Percentiles rank a stretch among this genome's conserved stretches.
Conservation (phyloP, 768 basidiomycete genomes). For the Lentinula raphanica region DNA sequence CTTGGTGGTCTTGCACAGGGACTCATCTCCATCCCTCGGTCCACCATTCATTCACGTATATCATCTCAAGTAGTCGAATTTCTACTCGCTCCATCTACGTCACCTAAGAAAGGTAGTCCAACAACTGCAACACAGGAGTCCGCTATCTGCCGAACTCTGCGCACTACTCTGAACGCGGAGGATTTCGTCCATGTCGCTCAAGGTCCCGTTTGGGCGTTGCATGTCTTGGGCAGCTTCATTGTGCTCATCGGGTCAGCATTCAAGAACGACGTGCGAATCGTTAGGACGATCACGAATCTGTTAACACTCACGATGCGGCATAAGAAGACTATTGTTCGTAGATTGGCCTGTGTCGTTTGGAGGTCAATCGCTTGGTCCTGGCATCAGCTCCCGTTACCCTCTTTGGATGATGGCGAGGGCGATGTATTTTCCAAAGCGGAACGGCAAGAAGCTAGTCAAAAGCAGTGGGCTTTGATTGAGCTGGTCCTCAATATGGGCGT, state of each 20-base stretch:
- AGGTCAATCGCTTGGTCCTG: slow-evolving; percentile 61
- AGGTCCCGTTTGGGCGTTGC: slow-evolving; percentile 74
- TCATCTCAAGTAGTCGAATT: slow-evolving; percentile 39
- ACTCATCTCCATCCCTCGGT: slow-evolving; percentile 40
- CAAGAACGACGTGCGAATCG: slow-evolving; percentile 37
- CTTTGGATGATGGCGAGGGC: slow-evolving; percentile 21
- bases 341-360: slow-evolving; percentile 60
- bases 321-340: slow-evolving; percentile 59
- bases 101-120: slow-evolving; percentile 29
- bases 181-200: slow-evolving; percentile 62
- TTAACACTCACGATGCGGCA: slow-evolving; percentile 54
- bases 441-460: slow-evolving; percentile 26
- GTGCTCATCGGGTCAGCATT: slow-evolving; percentile 59
- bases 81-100: slow-evolving; percentile 40
- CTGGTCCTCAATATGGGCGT: slow-evolving; percentile 51
- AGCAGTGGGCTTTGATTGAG: slow-evolving; percentile 44
- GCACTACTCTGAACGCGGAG: slow-evolving; percentile 50
- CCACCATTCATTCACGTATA: slow-evolving; percentile 46
- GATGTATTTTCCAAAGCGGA: slow-evolving; percentile 9
- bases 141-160: slow-evolving; percentile 57
- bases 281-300: slow-evolving; percentile 43
- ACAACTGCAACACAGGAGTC: slow-evolving; percentile 34
- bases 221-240: slow-evolving; percentile 59
- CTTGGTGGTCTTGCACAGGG: slow-evolving; percentile 64
- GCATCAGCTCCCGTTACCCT: slow-evolving; percentile 45